phyloP scores from a whole-genome alignment of 768 basidiomycete species.

The Amanita jacksonii region DNA sequence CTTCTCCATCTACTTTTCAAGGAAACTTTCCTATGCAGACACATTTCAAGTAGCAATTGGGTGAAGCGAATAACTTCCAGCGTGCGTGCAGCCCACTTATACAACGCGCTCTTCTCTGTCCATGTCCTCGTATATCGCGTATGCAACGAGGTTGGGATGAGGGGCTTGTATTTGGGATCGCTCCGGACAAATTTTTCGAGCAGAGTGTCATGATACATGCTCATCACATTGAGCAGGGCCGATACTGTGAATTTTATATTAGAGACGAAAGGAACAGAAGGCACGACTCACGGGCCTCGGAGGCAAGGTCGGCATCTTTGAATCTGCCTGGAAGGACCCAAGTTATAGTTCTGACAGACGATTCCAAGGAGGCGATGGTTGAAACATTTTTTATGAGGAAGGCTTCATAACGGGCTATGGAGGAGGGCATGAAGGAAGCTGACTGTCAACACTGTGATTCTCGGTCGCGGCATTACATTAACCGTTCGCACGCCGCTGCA shows the following conservation, averaged over 20 bases:
- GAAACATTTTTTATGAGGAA: constrained; percentile 81
- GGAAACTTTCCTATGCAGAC: constrained; percentile 61
- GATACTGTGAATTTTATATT: constrained; percentile 50
- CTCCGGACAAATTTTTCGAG: constrained; percentile 55
- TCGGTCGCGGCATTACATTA: not conserved
- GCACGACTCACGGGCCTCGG: constrained; percentile 75
- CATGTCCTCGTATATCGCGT: constrained; percentile 87
- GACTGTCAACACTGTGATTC: not conserved
- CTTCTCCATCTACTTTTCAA: constrained; percentile 61
- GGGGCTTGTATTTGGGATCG: constrained; percentile 62
- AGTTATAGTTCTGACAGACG: constrained; percentile 78
- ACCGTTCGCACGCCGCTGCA: not conserved
- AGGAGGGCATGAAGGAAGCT: constrained; percentile 41
- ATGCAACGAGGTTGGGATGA: constrained; percentile 70
- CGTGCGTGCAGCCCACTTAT: constrained; percentile 70
- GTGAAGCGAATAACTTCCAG: constrained; percentile 74
- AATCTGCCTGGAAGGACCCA: constrained; percentile 96
- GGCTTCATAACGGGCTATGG: constrained; percentile 66
- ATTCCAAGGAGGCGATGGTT: constrained; percentile 83
- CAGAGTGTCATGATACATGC: constrained; percentile 94
- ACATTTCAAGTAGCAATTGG: constrained; percentile 88
- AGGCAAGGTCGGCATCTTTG: constrained; percentile 94
- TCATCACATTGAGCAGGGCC: constrained; percentile 76
- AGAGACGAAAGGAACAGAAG: constrained; percentile 7
- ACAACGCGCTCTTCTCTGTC: constrained; percentile 56